Conservation (phyloP, 2,329 filamentous ascomycete genomes). For the Fusarium sp. region DNA sequence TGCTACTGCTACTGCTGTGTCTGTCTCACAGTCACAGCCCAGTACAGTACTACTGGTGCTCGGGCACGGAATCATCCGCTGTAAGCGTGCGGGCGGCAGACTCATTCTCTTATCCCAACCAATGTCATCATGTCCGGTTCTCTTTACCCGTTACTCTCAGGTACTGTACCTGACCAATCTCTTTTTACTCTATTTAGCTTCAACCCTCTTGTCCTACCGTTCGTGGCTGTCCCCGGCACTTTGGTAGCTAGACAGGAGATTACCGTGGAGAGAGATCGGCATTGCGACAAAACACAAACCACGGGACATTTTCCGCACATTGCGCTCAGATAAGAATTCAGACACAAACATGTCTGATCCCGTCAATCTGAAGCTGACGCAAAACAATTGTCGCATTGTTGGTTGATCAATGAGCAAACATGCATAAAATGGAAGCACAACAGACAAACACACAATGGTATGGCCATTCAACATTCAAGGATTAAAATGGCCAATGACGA, state of each 20-base stretch:
- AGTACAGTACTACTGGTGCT: no score
- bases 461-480: no score
- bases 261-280: constrained; percentile 35
- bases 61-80: not conserved
- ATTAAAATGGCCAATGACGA: no score
- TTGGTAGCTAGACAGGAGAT: constrained; percentile 26
- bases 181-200: not conserved
- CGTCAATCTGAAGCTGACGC: not conserved
- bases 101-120: no score
- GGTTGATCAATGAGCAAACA: not conserved
- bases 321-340: not conserved
- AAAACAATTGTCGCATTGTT: not conserved
- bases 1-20: not conserved
- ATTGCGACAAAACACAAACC: not conserved
- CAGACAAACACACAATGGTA: not conserved
- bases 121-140: no score
- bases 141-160: not conserved
- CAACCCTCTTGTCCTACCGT: not conserved
- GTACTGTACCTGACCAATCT: not conserved
- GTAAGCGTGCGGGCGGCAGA: not conserved
- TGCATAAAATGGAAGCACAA: not conserved
- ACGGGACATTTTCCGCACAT: constrained; percentile 1
- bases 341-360: not conserved
- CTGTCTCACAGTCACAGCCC: not conserved
- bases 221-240: not conserved